Percentiles rank a stretch among this genome's conserved stretches.
Conservation (phyloP, 2,329 filamentous ascomycete genomes). For the Fusarium nanum region DNA sequence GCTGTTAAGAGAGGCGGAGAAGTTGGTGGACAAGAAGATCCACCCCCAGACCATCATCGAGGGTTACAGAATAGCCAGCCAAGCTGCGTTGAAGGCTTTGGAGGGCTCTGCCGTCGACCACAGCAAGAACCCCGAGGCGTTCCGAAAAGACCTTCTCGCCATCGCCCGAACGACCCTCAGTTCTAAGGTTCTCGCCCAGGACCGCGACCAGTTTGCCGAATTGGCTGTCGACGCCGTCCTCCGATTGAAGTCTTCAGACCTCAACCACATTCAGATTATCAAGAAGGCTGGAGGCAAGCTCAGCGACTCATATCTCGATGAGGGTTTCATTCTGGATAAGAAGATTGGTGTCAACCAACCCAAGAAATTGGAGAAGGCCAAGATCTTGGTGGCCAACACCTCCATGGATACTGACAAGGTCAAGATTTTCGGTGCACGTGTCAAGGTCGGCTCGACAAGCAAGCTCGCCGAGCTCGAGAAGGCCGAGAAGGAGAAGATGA, state of each 20-base stretch:
- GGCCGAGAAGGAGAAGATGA: conserved; percentile 99
- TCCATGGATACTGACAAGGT: conserved; percentile 99
- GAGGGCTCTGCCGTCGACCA: conserved; percentile 89
- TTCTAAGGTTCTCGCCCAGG: conserved; percentile 96
- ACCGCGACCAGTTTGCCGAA: conserved; percentile 89
- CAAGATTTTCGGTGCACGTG: conserved; percentile 97
- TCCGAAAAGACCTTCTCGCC: conserved; percentile 87
- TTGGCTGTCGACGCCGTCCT: conserved; percentile 93
- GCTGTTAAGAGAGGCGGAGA: conserved; percentile 94
- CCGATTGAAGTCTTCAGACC: conserved; percentile 88
- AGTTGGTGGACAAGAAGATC: conserved; percentile 97
- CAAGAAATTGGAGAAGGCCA: conserved; percentile 96
- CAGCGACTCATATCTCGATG: conserved; percentile 95
- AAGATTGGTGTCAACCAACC: conserved; percentile 99
- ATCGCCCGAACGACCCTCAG: conserved; percentile 96
- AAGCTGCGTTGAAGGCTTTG: conserved; percentile 85
- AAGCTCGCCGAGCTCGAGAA: conserved; percentile 99
- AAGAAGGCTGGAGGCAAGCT: conserved; percentile 99
- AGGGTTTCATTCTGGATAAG: conserved; percentile 99
- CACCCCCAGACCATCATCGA: conserved; percentile 99
- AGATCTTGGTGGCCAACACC: conserved; percentile 97
- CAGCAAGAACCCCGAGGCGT: conserved; percentile 83
- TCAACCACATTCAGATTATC: conserved; percentile 99
- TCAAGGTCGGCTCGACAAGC: conserved; percentile 95
- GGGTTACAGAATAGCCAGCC: conserved; percentile 96